Evolutionary conservation across 139 green algal species (phyloP).

Genomic region (Micromonas commoda): DNA sequence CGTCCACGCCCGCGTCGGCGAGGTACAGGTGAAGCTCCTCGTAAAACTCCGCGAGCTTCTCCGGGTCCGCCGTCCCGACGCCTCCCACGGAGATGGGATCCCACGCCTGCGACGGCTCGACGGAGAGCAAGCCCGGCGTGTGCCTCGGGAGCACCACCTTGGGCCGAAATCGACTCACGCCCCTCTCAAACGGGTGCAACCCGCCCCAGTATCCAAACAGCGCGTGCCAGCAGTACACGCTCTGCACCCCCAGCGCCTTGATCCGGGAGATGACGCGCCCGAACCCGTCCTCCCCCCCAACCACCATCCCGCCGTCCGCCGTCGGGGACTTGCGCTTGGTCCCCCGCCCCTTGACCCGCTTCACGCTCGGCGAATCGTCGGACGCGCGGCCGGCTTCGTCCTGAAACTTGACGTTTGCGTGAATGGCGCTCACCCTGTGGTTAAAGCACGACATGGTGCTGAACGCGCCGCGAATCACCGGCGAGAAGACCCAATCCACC

Average conservation of each 20-base stretch:
- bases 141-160: slow-evolving; percentile 37
- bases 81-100: slow-evolving; percentile 56
- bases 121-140: slow-evolving; percentile 50
- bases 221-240: slow-evolving; percentile 92
- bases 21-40: slow-evolving; percentile 85
- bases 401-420: slow-evolving; percentile 19
- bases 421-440: background rate
- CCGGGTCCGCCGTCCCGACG: slow-evolving; percentile 57
- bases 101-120: slow-evolving; percentile 75
- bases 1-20: slow-evolving; percentile 61
- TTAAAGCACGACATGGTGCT: slow-evolving; percentile 3
- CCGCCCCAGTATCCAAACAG: slow-evolving; percentile 90
- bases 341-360: no score
- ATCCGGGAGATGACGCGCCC: slow-evolving; percentile 10
- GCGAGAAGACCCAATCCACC: slow-evolving; percentile 16
- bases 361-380: background rate
- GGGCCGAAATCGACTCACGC: background rate
- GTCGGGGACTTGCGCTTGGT: no score
- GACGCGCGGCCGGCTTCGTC: background rate
- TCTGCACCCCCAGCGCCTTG: slow-evolving; percentile 16
- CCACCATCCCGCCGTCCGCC: no score
- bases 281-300: background rate
- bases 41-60: slow-evolving; percentile 63
- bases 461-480: background rate
- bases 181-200: slow-evolving; percentile 51